Base-by-base conservation (phyloP, 2,329 filamentous ascomycete genomes). In the Keithomyces neogunnii region DNA sequence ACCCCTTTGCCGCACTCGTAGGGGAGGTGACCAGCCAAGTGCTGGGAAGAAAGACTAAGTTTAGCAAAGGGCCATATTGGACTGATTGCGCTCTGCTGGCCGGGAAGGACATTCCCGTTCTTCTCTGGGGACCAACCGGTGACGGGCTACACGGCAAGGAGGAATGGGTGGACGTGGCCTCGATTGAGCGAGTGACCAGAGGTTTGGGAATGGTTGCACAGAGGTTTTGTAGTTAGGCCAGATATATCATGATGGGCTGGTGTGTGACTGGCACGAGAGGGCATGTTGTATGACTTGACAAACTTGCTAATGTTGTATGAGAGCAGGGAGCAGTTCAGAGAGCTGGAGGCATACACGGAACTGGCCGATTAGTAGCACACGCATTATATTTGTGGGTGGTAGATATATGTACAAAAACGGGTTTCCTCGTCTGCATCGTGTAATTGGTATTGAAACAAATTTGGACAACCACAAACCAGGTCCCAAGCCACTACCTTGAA, bases 1-100 rank as follows among this genome's bases (percentile, higher is more conserved):
- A 78, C 51, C 65, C 69, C 1, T 68, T 79, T 29, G 66, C 68
- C 0, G 51, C 63, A 3, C 59, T 68, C 4, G 63, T 69, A 0
- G 47, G 58, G 1, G 55, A 64, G 1, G 58, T 63, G 36, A 62
- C 67, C 1, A 51, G 59, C 2, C 42, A 56, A 3, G 57, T 63
- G 0, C 55, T 70, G 1, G 67, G 63, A 0, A 50, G 38, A 6
- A 50, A 63, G 0, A 60, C 65, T 0, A 51, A 50, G 0, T 52
- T 73, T 0, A 31, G 49, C 2, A 66, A 64, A 5, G 66, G 59
- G 1, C 57, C 67, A 0, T 77, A 69, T 53, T 80, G 75, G 77
- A 75, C 73, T 1, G 75, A 80, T 57, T 73, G 69, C n/a, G 75
- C 75, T 2, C 58, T 78, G 10, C 55, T 80, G 1, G 63, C 66